phyloP scores from a whole-genome alignment of 2,329 filamentous ascomycete genomes.

The Fusarium sp. region DNA sequence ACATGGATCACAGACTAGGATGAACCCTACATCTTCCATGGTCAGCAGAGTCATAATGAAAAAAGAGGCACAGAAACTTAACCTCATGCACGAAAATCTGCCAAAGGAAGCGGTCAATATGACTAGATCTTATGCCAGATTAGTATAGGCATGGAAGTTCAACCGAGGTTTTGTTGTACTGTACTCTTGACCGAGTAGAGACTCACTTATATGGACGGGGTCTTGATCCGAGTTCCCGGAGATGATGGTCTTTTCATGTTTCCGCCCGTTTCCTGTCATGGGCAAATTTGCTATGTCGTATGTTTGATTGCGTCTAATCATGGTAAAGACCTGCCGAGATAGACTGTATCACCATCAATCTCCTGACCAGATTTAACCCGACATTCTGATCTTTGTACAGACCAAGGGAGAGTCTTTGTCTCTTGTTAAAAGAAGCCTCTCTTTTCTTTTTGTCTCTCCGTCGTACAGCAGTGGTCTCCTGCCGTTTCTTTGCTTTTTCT shows the following conservation, averaged over 20 bases:
- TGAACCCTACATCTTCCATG: conserved; percentile 32
- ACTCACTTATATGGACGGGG: conserved; percentile 3
- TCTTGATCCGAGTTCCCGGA: conserved; percentile 20
- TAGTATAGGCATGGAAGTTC: conserved; percentile 25
- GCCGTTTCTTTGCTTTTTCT: conserved; percentile 3
- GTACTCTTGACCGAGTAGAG: background rate
- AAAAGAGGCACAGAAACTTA: conserved; percentile 21
- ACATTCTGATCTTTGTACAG: background rate
- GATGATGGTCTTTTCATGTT: background rate
- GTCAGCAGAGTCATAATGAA: conserved; percentile 37
- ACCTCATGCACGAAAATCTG: conserved; percentile 13
- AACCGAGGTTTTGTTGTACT: background rate
- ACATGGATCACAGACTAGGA: conserved; percentile 24
- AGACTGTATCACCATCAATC: conserved; percentile 1
- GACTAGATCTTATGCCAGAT: background rate
- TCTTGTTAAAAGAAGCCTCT: conserved; percentile 6
- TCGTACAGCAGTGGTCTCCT: background rate
- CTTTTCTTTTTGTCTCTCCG: conserved; percentile 12
- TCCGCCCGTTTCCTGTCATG: background rate
- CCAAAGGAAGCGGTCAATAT: conserved; percentile 14
- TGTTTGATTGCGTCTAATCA: conserved; percentile 10
- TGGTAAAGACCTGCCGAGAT: too few relatives aligned
- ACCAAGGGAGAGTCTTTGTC: background rate
- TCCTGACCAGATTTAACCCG: conserved; percentile 19
- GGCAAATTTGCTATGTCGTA: conserved; percentile 19